These are phyloP conservation scores for Balakata baccata DNA, from an alignment of 345 rosid species.

Conservation along the genomic window DNA sequence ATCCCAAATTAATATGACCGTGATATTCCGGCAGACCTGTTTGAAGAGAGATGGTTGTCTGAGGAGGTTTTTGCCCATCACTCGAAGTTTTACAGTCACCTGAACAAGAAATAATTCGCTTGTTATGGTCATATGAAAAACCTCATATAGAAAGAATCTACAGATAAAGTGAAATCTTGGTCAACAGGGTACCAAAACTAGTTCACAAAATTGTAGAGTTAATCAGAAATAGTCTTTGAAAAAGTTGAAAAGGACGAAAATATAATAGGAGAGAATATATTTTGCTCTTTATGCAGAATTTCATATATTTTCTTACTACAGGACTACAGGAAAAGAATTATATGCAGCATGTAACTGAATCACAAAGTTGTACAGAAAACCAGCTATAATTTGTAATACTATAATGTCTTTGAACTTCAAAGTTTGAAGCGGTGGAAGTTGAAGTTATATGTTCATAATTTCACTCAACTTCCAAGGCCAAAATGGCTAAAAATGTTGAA, in stretches of 20 bases:
- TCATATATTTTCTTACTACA: no score
- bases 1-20: slow-evolving; percentile 57
- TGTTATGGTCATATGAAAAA: slow-evolving; percentile 10
- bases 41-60: slow-evolving; percentile 45
- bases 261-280: neutral
- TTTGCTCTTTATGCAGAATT: no score
- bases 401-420: neutral
- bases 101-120: slow-evolving; percentile 26
- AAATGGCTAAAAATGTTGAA: no score
- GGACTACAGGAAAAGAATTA: no score
- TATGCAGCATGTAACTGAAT: neutral
- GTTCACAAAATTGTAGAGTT: neutral
- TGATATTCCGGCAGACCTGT: slow-evolving; percentile 46
- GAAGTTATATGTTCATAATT: neutral
- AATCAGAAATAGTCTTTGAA: neutral
- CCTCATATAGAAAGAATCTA: neutral
- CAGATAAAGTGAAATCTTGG: neutral
- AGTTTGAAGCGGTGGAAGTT: neutral
- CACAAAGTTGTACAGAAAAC: neutral
- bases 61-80: slow-evolving; percentile 47
- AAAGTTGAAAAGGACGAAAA: neutral
- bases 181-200: no score
- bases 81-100: slow-evolving; percentile 54
- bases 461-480: no score
- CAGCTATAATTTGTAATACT: neutral